A percentile compares a stretch with the other conserved stretches of the same genome.
These are phyloP conservation scores for Melanogaster broomeanus DNA, from an alignment of 768 basidiomycete species.

Conservation along the genomic window DNA sequence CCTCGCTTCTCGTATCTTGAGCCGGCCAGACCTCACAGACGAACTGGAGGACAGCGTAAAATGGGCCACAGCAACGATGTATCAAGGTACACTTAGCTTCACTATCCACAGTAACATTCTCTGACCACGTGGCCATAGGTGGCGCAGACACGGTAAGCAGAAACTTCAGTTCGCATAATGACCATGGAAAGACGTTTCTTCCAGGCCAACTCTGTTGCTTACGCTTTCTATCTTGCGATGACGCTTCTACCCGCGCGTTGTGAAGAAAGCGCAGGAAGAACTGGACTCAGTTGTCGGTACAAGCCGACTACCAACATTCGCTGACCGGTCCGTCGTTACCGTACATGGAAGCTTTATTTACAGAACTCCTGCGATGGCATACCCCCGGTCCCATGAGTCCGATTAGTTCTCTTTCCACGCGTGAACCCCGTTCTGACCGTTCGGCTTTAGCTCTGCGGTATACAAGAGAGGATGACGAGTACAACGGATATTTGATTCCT, in stretches of 20 bases:
- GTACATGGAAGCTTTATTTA: constrained; percentile 28
- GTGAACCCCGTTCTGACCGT: not conserved
- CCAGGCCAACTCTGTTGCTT: constrained; percentile 11
- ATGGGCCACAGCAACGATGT: constrained; percentile 14
- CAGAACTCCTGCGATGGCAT: constrained; percentile 26
- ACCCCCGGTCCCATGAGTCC: constrained; percentile 13
- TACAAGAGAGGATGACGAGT: constrained; percentile 12
- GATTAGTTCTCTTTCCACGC: not conserved
- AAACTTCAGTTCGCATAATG: constrained; percentile 12
- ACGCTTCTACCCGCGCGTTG: constrained; percentile 25
- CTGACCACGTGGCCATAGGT: constrained; percentile 5
- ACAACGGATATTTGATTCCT: constrained; percentile 23
- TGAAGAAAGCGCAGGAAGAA: constrained; percentile 28
- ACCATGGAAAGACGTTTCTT: not conserved
- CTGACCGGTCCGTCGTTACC: constrained; percentile 25
- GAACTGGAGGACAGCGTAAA: constrained; percentile 17
- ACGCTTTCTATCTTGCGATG: constrained; percentile 29
- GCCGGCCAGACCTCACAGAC: constrained; percentile 4
- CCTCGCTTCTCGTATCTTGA: constrained; percentile 11
- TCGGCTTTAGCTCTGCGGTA: constrained; percentile 5
- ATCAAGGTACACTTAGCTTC: constrained; percentile 8
- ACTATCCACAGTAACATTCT: too few relatives aligned
- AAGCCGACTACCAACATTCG: constrained; percentile 21
- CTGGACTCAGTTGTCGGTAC: constrained; percentile 27
- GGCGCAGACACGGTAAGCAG: constrained; percentile 26